Base-by-base conservation (phyloP, 2,329 filamentous ascomycete genomes). In the Falciphora oryzae region DNA sequence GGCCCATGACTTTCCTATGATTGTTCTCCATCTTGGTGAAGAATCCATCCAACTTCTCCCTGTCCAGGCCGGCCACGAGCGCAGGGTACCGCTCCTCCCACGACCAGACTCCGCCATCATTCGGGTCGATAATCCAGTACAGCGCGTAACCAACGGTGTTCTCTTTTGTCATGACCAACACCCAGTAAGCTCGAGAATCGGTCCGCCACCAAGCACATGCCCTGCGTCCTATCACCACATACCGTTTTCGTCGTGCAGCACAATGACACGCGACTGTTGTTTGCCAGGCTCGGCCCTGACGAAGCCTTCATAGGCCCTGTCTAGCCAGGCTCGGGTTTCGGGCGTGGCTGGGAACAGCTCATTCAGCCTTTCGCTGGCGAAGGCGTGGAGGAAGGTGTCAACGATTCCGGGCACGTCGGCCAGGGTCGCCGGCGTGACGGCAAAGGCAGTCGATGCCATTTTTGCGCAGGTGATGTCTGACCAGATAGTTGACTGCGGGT, bases 351-450 rank as follows among this genome's bases (percentile, higher is more conserved):
- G 53, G 32, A 63, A 44, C 18, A 63, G 1, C 29, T 32, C 32
- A 8, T 63, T 13, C 7, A 38, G 27, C 3, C 13, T 16, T 32
- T 27, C 53, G 27, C 62, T 58, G 3, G 18, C 29, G 53, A 63
- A 63, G 62, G 28, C n/a, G 10, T 22, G 22, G 31, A 38, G 11
- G 4, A 63, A 56, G 3, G 27, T 29, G 1, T 38, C 31, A 4
- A 58, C 31, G 31, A 63, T 18, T 1, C 31, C 31, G n/a, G 62
- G 62, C 62, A 58, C 62, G n/a, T 63, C 62, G 50, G 53, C 56
- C 5, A 57, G 18, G 5, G 53, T 63, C 11, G 62, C 62, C 6
- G 56, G 62, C 25, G 29, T 32, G 44, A 62, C 31, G 27, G 14
- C 31, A 14, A 57, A 27, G 14, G 27, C 28, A 18, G n/a, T 44